A percentile compares a stretch with the other conserved stretches of the same genome.
Evolutionary conservation across 140 eudicot genomes (phyloP).

Genomic region (Bidens hawaiensis): DNA sequence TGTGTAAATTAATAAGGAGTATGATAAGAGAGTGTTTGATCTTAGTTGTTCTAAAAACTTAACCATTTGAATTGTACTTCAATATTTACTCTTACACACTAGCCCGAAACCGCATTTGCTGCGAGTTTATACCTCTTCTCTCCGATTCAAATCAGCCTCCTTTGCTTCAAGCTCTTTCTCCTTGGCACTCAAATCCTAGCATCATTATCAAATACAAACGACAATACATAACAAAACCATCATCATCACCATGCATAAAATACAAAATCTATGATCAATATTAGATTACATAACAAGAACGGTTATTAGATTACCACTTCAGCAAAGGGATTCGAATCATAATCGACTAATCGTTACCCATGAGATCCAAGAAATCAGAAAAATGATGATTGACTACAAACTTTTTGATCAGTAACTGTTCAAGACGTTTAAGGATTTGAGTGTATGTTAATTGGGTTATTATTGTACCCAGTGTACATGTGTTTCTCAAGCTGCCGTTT

Average conservation of each 20-base stretch:
- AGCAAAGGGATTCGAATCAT: not conserved
- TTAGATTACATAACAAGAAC: not conserved
- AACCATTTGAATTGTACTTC: too few species aligned
- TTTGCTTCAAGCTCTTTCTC: slow-evolving; percentile 82
- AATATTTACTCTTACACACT: too few species aligned
- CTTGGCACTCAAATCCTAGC: slow-evolving; percentile 57
- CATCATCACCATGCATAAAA: too few species aligned
- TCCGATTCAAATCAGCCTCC: slow-evolving; percentile 73
- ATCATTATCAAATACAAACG: not conserved
- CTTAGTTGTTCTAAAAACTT: too few species aligned
- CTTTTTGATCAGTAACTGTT: not conserved
- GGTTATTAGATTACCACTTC: not conserved
- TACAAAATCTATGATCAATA: too few species aligned
- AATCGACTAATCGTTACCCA: not conserved
- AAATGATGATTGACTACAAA: too few species aligned
- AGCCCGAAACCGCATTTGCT: too few species aligned
- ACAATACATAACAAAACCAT: too few species aligned
- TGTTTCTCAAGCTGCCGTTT: not conserved
- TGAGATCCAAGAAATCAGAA: not conserved
- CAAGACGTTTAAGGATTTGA: not conserved
- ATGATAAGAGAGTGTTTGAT: too few species aligned
- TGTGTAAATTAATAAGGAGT: too few species aligned
- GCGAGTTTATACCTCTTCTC: slow-evolving; percentile 90
- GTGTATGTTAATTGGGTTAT: not conserved
- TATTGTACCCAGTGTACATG: not conserved